Evolutionary conservation across 1,284 basidiomycete genomes (phyloP).

Genomic region (Cutaneotrichosporon dermatis): DNA sequence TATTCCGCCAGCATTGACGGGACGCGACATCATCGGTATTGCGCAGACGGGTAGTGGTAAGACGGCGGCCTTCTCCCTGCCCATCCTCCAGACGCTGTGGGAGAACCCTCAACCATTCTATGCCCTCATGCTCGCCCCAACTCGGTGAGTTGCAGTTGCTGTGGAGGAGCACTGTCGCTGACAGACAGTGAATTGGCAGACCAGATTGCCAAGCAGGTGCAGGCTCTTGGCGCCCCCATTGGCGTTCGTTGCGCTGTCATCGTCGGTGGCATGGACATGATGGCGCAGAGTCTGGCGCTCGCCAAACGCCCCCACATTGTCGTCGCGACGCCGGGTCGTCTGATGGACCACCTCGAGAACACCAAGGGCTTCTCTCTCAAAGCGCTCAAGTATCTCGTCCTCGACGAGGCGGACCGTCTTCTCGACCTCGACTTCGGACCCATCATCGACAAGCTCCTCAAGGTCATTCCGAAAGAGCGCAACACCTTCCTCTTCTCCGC

Average conservation of each 20-base stretch:
- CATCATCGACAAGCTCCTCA: conserved; percentile 94
- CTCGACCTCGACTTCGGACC: conserved; percentile 97
- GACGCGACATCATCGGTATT: conserved; percentile 94
- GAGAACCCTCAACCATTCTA: conserved; percentile 91
- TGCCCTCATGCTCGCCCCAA: conserved; percentile 90
- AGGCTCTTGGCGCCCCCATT: conserved; percentile 86
- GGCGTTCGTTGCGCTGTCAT: conserved; percentile 87
- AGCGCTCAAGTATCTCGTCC: conserved; percentile 81
- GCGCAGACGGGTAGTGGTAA: conserved; percentile 97
- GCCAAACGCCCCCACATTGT: conserved; percentile 91
- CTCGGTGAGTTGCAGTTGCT: conserved; percentile 52
- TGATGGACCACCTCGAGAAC: conserved; percentile 94
- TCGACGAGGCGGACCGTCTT: conserved; percentile 96
- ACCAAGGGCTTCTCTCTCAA: conserved; percentile 95
- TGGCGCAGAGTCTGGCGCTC: conserved; percentile 86
- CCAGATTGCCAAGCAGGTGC: conserved; percentile 95
- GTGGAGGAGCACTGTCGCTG: conserved; percentile 8
- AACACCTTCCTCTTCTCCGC: conserved; percentile 97
- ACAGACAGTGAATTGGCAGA: conserved; percentile 80
- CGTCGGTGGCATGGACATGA: conserved; percentile 93
- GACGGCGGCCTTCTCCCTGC: conserved; percentile 94
- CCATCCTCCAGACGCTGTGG: conserved; percentile 95
- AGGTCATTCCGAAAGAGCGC: conserved; percentile 89
- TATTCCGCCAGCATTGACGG: conserved; percentile 86
- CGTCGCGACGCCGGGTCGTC: conserved; percentile 93